Evolutionary conservation across 768 basidiomycete genomes (phyloP), one percentile per base, ranked within the genome.

Genomic region (Suillus ampliporus): DNA sequence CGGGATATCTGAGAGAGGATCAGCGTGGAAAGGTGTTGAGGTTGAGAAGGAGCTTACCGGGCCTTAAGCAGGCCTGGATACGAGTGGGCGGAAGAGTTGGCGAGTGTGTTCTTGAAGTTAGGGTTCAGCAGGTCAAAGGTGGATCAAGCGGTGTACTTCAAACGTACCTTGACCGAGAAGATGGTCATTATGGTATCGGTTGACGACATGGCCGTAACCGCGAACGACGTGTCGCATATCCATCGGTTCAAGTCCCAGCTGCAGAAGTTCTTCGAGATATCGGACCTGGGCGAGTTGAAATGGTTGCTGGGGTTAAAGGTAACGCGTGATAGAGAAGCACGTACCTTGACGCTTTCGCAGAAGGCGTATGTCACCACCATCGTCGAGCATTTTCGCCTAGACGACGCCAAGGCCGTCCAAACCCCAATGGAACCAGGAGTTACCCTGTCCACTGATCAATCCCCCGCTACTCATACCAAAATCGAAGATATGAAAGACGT

Each of bases 41-140:
- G 57, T 10, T 68, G 77, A 0, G 40, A 57, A 0, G 65, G 67
- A 23, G 67, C 72, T 62, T 83, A 8, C 83, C 83, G 61, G 77
- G 83, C 0, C 70, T 82, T 2, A 76, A 76, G 23, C 79, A 80
- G 57, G 68, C 74, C 1, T n/a, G 75, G 69, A 3, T 57, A 65
- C 9, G 58, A 71, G 40, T 81, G 78, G 78, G 73, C 76, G n/a
- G 17, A 72, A 56, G 56, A 56, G n/a, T 31, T 62, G 9, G 54
- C 26, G 1, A n/a, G 17, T 0, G 19, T 51, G 0, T 40, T 62
- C 31, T 5, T 2, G 3, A 21, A 63, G 2, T 11, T 60, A 2
- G 43, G 58, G 0, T 60, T 60, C 26, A 28, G 7, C 6, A 6
- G 15, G 3, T 48, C 26, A 0, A 26, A 17, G 15, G 26, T 48